A percentile compares a stretch with the other conserved stretches of the same genome.
These are phyloP conservation scores for Paragyromitra xinjiangensis DNA, from an alignment of 495 filamentous ascomycete genomes.

Conservation along the genomic window DNA sequence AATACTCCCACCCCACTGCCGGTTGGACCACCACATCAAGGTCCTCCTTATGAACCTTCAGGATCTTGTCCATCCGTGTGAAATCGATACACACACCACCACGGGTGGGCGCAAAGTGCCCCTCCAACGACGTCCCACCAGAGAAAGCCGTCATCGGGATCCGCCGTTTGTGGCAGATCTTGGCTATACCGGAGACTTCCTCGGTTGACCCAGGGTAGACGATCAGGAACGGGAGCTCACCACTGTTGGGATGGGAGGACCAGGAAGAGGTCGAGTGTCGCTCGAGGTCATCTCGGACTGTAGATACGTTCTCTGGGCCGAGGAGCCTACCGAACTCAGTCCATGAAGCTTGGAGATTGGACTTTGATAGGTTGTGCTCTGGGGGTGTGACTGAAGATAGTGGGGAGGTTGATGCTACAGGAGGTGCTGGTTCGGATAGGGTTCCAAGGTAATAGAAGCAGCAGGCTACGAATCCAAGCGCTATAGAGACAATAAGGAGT, in stretches of 20 bases:
- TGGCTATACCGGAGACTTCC: conserved; percentile 76
- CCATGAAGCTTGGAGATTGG: conserved; percentile 93
- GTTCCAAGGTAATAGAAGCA: conserved; percentile 78
- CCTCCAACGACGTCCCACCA: conserved; percentile 81
- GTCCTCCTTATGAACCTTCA: conserved; percentile 75
- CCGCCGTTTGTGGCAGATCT: conserved; percentile 72
- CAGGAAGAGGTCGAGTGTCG: conserved; percentile 85
- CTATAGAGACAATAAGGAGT: conserved; percentile 56
- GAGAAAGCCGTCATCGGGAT: conserved; percentile 76
- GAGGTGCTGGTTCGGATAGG: conserved; percentile 66
- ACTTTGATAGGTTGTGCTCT: conserved; percentile 72
- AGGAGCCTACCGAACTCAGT: conserved; percentile 85
- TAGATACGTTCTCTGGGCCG: conserved; percentile 85
- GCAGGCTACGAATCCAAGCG: conserved; percentile 68
- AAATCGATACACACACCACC: conserved; percentile 84
- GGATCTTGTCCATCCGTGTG: conserved; percentile 75
- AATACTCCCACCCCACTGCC: conserved; percentile 77
- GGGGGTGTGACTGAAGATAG: conserved; percentile 69
- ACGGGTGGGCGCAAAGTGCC: conserved; percentile 77
- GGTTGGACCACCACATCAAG: conserved; percentile 85
- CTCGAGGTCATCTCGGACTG: conserved; percentile 70
- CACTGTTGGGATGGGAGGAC: conserved; percentile 72
- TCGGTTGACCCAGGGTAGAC: conserved; percentile 73
- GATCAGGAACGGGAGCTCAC: conserved; percentile 67
- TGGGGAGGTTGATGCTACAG: conserved; percentile 76